phyloP scores from a whole-genome alignment of 2,329 filamentous ascomycete genomes.

The Parastagonospora nodorum region DNA sequence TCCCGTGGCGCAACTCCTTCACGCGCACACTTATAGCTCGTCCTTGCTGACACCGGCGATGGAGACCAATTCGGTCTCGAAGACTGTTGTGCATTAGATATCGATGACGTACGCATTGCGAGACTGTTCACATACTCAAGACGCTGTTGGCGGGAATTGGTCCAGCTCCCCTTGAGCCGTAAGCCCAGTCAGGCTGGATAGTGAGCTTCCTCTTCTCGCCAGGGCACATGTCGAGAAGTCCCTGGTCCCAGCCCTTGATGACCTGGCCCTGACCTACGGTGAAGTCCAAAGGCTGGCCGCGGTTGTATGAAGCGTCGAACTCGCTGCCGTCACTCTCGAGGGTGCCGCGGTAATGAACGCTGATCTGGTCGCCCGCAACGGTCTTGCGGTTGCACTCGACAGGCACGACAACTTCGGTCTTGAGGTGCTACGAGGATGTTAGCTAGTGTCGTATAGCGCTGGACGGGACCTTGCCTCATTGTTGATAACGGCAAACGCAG shows the following conservation, averaged over 20 bases:
- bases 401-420: conserved; percentile 75
- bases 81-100: conserved; percentile 62
- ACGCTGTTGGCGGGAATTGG: conserved; percentile 86
- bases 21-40: conserved; percentile 38
- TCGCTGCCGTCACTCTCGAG: conserved; percentile 69
- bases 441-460: conserved; percentile 7
- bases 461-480: conserved; percentile 26
- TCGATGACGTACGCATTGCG: not conserved
- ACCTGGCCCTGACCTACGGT: conserved; percentile 81
- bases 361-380: conserved; percentile 71
- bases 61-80: conserved; percentile 86
- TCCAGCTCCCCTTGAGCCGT: conserved; percentile 77
- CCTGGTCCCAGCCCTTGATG: conserved; percentile 96
- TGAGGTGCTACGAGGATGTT: conserved; percentile 60
- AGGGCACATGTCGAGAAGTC: conserved; percentile 91
- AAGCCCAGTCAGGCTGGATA: conserved; percentile 85
- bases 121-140: conserved; percentile 61
- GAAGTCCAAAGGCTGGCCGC: conserved; percentile 78
- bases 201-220: conserved; percentile 92
- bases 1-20: not conserved
- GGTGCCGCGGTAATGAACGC: conserved; percentile 84
- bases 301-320: conserved; percentile 68
- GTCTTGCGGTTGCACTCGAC: conserved; percentile 82
- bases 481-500: conserved; percentile 44
- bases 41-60: conserved; percentile 72